Base-by-base conservation (phyloP, 1,284 basidiomycete genomes). In the Puccinia novopanici region DNA sequence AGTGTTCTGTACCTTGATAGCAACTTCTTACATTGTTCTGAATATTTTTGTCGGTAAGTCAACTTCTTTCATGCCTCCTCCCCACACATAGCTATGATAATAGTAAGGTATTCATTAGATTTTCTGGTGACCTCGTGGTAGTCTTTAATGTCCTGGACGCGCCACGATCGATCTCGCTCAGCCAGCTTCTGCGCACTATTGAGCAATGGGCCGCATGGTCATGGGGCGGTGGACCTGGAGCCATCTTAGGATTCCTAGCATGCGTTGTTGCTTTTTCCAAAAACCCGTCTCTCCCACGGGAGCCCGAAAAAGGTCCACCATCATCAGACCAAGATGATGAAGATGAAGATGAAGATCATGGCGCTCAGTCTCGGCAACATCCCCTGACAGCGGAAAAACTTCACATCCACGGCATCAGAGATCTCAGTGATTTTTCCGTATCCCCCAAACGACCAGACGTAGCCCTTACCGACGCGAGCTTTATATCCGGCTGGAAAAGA, bases 191-290 rank as follows among this genome's bases (percentile, higher is more conserved):
- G 27, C 76, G 76, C 19, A 79, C 37, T 15, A 79, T 79, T 40
- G 65, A 70, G 54, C 76, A 79, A 57, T 79, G 76, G 76, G 76
- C 76, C 4, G 65, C 76, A 59, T 79, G 76, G 76, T 79, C 76
- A 45, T 79, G 76, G 76, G 76, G 76, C 30, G 76, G 76, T 50
- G 76, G 76, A 45, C 76, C 76, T 27, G 76, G 76, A 17, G 76
- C 76, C 24, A 40, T 79, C 52, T 59, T 79, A 40, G 76, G 67
- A 27, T 65, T 79, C 19, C 67, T 79, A 19, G 76, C 76, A 24
- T 79, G 76, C 30, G 55, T 79, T 37, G 76, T 79, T 19, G 76
- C 76, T 48, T 79, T 79, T 42, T 79, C 76, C 6, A 79, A 67
- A 48, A 70, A 70, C n/a, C 76, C 76, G 34, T 9, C 42, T 40